Conservation (phyloP, 768 basidiomycete genomes). For the Stropharia rugosoannulata region DNA sequence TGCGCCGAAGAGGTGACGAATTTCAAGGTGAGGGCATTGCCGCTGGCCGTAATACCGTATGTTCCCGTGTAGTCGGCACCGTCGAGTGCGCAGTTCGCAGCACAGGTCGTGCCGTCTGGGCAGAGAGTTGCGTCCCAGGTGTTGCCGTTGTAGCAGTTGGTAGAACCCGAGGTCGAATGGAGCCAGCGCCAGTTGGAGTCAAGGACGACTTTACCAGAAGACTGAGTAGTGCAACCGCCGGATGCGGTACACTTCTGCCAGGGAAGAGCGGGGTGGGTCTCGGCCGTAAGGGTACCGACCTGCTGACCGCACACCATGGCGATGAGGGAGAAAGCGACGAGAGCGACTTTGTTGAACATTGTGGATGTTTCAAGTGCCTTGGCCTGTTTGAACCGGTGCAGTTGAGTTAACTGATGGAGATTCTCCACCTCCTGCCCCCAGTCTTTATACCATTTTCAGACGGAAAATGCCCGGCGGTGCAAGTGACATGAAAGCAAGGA, state of each 20-base stretch:
- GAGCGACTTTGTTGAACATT: slow-evolving; percentile 41
- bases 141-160: slow-evolving; percentile 57
- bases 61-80: slow-evolving; percentile 49
- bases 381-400: slow-evolving; percentile 15
- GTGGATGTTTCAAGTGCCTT: slow-evolving; percentile 11
- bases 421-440: neutral
- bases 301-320: slow-evolving; percentile 51
- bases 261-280: slow-evolving; percentile 46
- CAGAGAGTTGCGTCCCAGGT: slow-evolving; percentile 51
- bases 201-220: slow-evolving; percentile 40
- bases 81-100: slow-evolving; percentile 40
- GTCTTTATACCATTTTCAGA: neutral
- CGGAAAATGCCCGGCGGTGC: slow-evolving; percentile 5
- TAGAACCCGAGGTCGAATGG: slow-evolving; percentile 35
- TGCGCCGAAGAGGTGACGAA: slow-evolving; percentile 39
- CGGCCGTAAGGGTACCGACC: slow-evolving; percentile 48
- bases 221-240: slow-evolving; percentile 38
- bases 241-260: slow-evolving; percentile 45
- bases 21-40: slow-evolving; percentile 45
- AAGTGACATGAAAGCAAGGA: neutral
- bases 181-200: slow-evolving; percentile 62
- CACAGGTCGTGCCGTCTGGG: slow-evolving; percentile 47
- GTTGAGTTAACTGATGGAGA: slow-evolving; percentile 18
- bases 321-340: slow-evolving; percentile 37
- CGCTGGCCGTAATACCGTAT: slow-evolving; percentile 50